Evolutionary conservation across 2,329 filamentous ascomycete species (phyloP).

Genomic region (Colletotrichum musicola): DNA sequence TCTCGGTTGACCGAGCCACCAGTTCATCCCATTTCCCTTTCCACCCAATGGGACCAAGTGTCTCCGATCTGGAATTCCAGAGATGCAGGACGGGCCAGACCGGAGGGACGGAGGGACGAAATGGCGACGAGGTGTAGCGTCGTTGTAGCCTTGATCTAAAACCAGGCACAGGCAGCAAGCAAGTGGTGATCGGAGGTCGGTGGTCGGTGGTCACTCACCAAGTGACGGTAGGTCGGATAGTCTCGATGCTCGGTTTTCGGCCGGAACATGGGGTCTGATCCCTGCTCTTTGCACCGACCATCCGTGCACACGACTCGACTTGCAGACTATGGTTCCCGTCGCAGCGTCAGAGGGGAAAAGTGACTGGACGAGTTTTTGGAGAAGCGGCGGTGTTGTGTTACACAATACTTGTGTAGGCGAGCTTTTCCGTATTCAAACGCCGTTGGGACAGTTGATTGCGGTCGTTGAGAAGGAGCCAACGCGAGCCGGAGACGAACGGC

Average conservation of each 20-base stretch:
- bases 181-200: slow-evolving; percentile 5
- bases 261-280: slow-evolving; percentile 28
- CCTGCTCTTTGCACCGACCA: slow-evolving; percentile 11
- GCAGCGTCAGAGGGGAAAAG: neutral
- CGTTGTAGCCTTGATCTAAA: neutral
- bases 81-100: slow-evolving; percentile 4
- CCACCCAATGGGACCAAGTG: slow-evolving; percentile 12
- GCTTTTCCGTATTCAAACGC: neutral
- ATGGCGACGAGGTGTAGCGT: neutral
- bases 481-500: neutral
- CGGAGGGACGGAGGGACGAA: neutral
- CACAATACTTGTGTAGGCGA: neutral
- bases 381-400: slow-evolving; percentile 9
- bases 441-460: neutral
- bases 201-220: neutral
- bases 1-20: slow-evolving; percentile 26
- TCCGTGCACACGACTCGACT: neutral
- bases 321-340: neutral
- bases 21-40: slow-evolving; percentile 7
- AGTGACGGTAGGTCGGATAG: neutral
- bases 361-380: slow-evolving; percentile 6
- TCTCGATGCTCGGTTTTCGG: slow-evolving; percentile 14
- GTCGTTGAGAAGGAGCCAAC: neutral
- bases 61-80: neutral
- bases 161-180: slow-evolving; percentile 4